Evolutionary conservation across 768 basidiomycete genomes (phyloP).

Genomic region (Calocera viscosa): DNA sequence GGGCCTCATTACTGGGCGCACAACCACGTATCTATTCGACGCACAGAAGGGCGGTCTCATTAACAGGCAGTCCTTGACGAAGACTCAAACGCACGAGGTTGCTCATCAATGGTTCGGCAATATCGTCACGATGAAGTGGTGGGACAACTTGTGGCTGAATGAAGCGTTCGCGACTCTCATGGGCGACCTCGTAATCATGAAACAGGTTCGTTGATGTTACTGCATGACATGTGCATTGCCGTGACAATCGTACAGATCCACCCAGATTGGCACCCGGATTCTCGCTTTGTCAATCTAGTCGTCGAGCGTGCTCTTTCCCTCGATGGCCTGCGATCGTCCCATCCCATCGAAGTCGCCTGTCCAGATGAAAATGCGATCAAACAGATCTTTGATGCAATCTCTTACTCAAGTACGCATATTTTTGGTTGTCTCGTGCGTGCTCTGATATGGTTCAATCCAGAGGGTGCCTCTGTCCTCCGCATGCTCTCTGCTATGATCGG

Average conservation of each 20-base stretch:
- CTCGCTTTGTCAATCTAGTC: slow-evolving; percentile 67
- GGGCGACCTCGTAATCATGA: slow-evolving; percentile 74
- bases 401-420: slow-evolving; percentile 65
- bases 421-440: slow-evolving; percentile 37
- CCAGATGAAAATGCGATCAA: slow-evolving; percentile 77
- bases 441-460: neutral
- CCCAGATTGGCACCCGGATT: slow-evolving; percentile 77
- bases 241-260: slow-evolving; percentile 20
- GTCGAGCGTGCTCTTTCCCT: slow-evolving; percentile 64
- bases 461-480: slow-evolving; percentile 57
- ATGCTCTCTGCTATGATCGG: slow-evolving; percentile 87
- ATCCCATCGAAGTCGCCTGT: slow-evolving; percentile 86
- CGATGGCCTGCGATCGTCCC: slow-evolving; percentile 76
- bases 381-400: slow-evolving; percentile 83
- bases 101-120: slow-evolving; percentile 73
- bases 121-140: slow-evolving; percentile 89
- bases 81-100: slow-evolving; percentile 73
- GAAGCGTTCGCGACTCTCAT: slow-evolving; percentile 77
- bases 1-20: slow-evolving; percentile 85
- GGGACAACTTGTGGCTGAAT: slow-evolving; percentile 51
- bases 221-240: slow-evolving; percentile 33
- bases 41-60: slow-evolving; percentile 56
- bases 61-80: slow-evolving; percentile 68
- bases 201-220: slow-evolving; percentile 8
- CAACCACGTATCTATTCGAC: slow-evolving; percentile 67